These are phyloP conservation scores for Acacia melanoxylon DNA, from an alignment of 306 rosid genomes.

Conservation along the genomic window DNA sequence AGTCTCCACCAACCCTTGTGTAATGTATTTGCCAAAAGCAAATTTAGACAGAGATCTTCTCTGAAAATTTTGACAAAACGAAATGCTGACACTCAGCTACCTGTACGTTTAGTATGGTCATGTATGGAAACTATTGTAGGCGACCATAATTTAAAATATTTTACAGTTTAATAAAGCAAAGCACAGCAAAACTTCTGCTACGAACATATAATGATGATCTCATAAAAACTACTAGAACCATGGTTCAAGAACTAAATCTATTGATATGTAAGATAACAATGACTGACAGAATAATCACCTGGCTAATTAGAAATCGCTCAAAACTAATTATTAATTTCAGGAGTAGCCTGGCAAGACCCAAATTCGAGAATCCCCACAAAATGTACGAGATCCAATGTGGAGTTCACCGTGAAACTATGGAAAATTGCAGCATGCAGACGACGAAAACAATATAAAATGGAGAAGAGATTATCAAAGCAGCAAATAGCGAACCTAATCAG, in stretches of 20 bases:
- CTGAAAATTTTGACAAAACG: background rate
- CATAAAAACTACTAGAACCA: conserved; percentile 1
- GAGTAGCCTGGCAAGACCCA: background rate
- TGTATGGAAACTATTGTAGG: background rate
- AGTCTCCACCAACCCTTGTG: background rate
- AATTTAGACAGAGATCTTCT: background rate
- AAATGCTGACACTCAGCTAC: conserved; percentile 4
- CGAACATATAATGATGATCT: conserved; percentile 2
- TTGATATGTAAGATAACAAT: background rate
- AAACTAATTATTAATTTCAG: background rate
- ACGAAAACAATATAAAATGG: conserved; percentile 14
- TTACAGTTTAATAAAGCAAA: background rate
- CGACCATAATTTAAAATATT: background rate
- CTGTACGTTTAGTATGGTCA: background rate
- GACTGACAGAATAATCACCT: conserved; percentile 2
- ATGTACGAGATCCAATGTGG: background rate
- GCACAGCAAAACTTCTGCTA: background rate
- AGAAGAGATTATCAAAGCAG: background rate
- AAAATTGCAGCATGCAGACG: background rate
- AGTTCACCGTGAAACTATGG: conserved; percentile 5
- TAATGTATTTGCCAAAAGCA: conserved; percentile 11
- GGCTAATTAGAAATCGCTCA: background rate
- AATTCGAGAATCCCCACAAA: conserved; percentile 14
- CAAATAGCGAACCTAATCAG: conserved; percentile 43
- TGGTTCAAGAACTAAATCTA: background rate